Conservation (phyloP, 257 asterid genomes). For the Thymus quinquecostatus region DNA sequence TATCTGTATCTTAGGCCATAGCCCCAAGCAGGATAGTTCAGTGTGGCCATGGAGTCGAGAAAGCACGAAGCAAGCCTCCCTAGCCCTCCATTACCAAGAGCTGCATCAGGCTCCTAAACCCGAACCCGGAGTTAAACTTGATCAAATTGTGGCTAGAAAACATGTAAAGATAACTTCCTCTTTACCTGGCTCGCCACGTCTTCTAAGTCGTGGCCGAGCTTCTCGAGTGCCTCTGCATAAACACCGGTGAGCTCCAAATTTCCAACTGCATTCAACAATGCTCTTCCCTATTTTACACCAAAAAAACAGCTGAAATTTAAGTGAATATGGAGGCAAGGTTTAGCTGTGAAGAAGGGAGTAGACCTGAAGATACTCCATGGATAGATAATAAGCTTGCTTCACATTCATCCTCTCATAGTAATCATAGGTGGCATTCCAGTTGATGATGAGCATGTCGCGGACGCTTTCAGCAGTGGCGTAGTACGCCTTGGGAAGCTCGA, state of each 20-base stretch:
- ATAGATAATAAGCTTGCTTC: conserved; percentile 65
- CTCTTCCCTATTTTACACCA: conserved; percentile 52
- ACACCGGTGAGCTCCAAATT: conserved; percentile 63
- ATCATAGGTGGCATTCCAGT: conserved; percentile 67
- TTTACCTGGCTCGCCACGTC: conserved; percentile 58
- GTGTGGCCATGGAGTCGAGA: conserved; percentile 69
- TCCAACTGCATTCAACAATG: conserved; percentile 64
- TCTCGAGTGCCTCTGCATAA: conserved; percentile 65
- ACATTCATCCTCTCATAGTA: conserved; percentile 51
- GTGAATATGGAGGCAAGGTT: neutral
- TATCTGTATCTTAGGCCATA: conserved; percentile 68
- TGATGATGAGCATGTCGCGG: conserved; percentile 59
- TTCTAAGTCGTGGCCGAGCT: conserved; percentile 56
- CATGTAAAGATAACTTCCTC: neutral
- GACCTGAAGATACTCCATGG: conserved; percentile 78
- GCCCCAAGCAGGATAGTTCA: conserved; percentile 70
- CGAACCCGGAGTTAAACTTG: neutral
- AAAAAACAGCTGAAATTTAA: neutral
- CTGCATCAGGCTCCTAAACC: conserved; percentile 68
- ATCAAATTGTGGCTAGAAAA: neutral
- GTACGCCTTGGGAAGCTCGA: conserved; percentile 59
- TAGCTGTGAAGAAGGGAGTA: neutral
- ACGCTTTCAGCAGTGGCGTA: conserved; percentile 67
- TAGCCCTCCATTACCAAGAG: conserved; percentile 71
- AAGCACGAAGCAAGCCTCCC: conserved; percentile 72